Conservation (phyloP, 768 basidiomycete genomes). For the Chalciporus chontae region DNA sequence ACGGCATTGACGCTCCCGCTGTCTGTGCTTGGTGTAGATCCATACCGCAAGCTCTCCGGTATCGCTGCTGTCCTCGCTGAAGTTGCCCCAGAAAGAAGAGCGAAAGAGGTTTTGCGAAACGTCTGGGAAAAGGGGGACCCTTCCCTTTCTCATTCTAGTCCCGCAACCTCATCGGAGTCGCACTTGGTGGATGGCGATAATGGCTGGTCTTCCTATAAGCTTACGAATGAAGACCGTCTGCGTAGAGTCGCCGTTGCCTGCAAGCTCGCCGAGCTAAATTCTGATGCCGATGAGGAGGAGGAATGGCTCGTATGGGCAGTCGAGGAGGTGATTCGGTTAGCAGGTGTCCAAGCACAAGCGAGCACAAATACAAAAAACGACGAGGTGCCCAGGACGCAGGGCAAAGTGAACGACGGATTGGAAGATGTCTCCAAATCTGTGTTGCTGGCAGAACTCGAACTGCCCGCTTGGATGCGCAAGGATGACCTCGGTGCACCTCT, state of each 20-base stretch:
- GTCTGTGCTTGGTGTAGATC: slow-evolving; percentile 36
- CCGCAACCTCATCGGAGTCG: neutral
- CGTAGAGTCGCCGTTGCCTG: slow-evolving; percentile 44
- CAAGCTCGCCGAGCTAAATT: slow-evolving; percentile 42
- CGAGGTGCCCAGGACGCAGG: neutral
- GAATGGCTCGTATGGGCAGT: slow-evolving; percentile 42
- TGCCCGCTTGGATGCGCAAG: slow-evolving; percentile 58
- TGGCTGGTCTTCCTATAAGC: slow-evolving; percentile 24
- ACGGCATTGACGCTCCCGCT: slow-evolving; percentile 45
- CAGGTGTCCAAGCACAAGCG: slow-evolving; percentile 8
- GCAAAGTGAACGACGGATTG: neutral
- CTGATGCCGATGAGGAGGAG: slow-evolving; percentile 37
- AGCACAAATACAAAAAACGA: neutral
- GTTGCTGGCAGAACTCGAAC: slow-evolving; percentile 47
- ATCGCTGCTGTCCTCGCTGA: slow-evolving; percentile 61
- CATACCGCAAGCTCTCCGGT: slow-evolving; percentile 65
- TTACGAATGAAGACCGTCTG: slow-evolving; percentile 37
- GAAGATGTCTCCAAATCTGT: slow-evolving; percentile 11
- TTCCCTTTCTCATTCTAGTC: neutral
- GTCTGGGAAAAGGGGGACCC: slow-evolving; percentile 19
- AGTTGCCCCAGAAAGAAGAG: slow-evolving; percentile 34
- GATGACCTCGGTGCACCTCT: slow-evolving; percentile 65
- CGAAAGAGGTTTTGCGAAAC: slow-evolving; percentile 22
- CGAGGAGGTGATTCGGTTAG: slow-evolving; percentile 38
- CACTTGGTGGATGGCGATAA: neutral